Evolutionary conservation across 805 yeast species (phyloP), one percentile per base, ranked within the genome.

Genomic region (Yarrowia porcina): DNA sequence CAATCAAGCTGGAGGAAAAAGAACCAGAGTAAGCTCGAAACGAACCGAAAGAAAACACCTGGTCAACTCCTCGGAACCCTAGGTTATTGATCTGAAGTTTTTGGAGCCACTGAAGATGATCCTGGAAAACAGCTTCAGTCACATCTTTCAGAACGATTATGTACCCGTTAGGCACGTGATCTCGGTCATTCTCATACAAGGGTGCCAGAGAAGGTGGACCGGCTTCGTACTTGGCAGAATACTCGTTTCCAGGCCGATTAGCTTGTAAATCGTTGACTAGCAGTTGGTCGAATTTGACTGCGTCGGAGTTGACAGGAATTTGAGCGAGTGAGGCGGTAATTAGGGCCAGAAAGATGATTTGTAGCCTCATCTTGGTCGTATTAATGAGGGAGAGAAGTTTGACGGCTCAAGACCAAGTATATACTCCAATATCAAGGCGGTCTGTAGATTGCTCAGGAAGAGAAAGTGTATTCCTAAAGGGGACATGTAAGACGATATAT

Each of bases 21-120:
- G 81, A n/a, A 64, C 97, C 99, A 59, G 92, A 79, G 79, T 92
- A 93, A 67, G 98, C 99, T 64, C 77, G 76, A 72, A 89, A 75
- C 13, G 54, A 47, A 27, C 27, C 2, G 17, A 27, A 6, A 2
- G 21, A 10, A 23, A 44, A 44, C 6, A n/a, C 27, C 1, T 17
- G 20, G 4, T 21, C 27, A 35, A 44, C 13, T 11, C 36, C 36
- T 1, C 2, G 13, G 10, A n/a, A 12, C 1, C 21, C 7, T 7
- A 25, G 3, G 21, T 44, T 18, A 25, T 2, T 13, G 3, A 2
- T 9, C 12, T 28, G 23, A 17, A 44, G 23, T 4, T 11, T 7
- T 33, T 28, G 11, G 13, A 45, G 4, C 52, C 52, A 45, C 2
- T 2, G 4, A 8, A 45, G 17, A 30, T 45, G 52, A 4, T 7